These are phyloP conservation scores for Brasilioporus rufonigricans DNA, from an alignment of 768 basidiomycete genomes.

Conservation along the genomic window DNA sequence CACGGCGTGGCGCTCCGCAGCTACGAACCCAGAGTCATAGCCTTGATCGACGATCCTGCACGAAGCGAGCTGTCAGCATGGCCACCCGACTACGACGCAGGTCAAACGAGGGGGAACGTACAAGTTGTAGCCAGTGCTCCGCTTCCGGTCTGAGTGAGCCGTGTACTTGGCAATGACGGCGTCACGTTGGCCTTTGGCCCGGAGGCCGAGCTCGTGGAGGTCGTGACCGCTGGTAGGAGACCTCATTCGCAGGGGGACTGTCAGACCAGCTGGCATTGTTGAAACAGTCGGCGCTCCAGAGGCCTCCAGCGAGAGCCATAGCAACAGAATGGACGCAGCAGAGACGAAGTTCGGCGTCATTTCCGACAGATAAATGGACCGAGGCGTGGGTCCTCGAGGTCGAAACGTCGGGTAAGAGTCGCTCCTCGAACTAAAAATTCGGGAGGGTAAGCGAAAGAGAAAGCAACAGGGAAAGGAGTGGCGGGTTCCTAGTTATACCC, in stretches of 20 bases:
- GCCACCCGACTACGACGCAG: too few species aligned
- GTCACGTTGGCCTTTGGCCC: slow-evolving; percentile 45
- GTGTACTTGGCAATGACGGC: slow-evolving; percentile 45
- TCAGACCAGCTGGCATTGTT: slow-evolving; percentile 8
- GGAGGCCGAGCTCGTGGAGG: slow-evolving; percentile 15
- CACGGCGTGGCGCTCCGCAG: not conserved
- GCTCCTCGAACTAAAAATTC: too few species aligned
- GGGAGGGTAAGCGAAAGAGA: not conserved
- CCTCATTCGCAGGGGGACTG: slow-evolving; percentile 23
- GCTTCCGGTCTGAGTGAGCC: slow-evolving; percentile 29
- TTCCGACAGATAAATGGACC: not conserved
- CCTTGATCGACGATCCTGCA: slow-evolving; percentile 62
- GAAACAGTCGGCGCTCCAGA: slow-evolving; percentile 15
- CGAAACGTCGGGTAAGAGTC: too few species aligned
- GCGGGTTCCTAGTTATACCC: not conserved
- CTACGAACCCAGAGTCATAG: slow-evolving; percentile 57
- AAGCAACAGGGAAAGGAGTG: not conserved
- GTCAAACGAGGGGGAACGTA: slow-evolving; percentile 25
- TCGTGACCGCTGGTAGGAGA: slow-evolving; percentile 4
- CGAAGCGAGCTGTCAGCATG: not conserved
- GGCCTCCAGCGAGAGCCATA: slow-evolving; percentile 11
- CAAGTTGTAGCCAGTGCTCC: slow-evolving; percentile 53
- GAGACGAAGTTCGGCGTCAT: slow-evolving; percentile 19
- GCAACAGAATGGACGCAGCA: slow-evolving; percentile 6
- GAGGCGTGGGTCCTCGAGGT: too few species aligned